Percentiles rank a stretch among this genome's conserved stretches.
Conservation (phyloP, 192 early-diverging fungal species). For the Diversispora eburnea region DNA sequence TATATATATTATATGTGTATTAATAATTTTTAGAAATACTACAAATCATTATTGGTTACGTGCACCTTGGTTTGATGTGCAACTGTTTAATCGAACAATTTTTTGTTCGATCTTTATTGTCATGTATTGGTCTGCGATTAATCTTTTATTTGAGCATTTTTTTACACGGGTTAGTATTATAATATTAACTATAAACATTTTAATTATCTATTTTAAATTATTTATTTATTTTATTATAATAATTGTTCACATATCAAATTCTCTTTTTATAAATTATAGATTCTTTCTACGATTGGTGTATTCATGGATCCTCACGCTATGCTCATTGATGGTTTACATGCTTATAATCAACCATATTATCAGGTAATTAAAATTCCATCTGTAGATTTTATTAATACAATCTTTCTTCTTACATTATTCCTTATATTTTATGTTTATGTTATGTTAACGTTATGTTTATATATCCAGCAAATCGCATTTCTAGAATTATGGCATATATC, state of each 20-base stretch:
- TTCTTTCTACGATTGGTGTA: conserved; percentile 10
- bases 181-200: neutral
- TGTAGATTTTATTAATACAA: neutral
- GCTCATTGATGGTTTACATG: conserved; percentile 14
- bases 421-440: no score
- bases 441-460: neutral
- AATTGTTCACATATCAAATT: no score
- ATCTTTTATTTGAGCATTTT: conserved; percentile 13
- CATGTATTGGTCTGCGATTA: conserved; percentile 5
- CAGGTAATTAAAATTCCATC: neutral
- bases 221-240: no score
- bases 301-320: conserved; percentile 23
- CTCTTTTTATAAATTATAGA: neutral
- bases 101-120: neutral
- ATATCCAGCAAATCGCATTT: conserved; percentile 10
- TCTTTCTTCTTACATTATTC: neutral
- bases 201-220: neutral
- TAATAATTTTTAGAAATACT: neutral
- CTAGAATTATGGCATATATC: conserved; percentile 19
- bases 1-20: neutral
- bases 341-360: conserved; percentile 14
- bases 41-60: conserved; percentile 12
- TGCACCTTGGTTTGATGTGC: conserved; percentile 14
- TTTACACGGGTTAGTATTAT: conserved; percentile 7
- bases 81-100: conserved; percentile 12